A percentile compares a stretch with the other conserved stretches of the same genome.
Conservation (phyloP, 495 filamentous ascomycete species). For the Trichoderma orchidacearum region DNA sequence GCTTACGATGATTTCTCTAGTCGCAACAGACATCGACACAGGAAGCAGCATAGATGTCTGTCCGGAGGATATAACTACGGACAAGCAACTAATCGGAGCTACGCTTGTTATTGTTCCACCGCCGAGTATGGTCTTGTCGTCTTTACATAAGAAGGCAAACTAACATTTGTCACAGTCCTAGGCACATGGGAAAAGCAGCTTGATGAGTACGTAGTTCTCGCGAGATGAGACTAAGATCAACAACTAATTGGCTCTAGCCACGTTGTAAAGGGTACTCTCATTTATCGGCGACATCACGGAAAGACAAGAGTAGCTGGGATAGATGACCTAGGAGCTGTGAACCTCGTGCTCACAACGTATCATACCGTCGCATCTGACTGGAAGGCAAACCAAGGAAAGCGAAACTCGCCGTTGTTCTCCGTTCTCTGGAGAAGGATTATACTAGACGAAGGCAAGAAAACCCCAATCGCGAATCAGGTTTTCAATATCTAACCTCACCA, state of each 20-base stretch:
- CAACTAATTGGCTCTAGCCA: constrained; percentile 10
- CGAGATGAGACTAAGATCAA: no score
- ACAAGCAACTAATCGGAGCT: not conserved
- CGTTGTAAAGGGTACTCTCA: constrained; percentile 9
- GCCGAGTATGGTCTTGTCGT: no score
- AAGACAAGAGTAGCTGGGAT: constrained; percentile 9
- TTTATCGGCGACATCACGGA: constrained; percentile 17
- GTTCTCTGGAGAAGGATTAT: constrained; percentile 24
- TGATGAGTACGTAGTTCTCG: constrained; percentile 3
- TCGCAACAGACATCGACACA: constrained; percentile 11
- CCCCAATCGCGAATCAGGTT: not conserved
- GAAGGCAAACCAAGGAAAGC: constrained; percentile 5
- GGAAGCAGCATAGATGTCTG: not conserved
- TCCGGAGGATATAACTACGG: not conserved
- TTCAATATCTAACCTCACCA: constrained; percentile 5
- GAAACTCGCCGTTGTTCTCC: constrained; percentile 12
- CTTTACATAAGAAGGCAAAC: no score
- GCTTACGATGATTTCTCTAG: constrained; percentile 22
- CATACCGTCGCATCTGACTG: constrained; percentile 22
- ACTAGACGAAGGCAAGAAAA: constrained; percentile 30
- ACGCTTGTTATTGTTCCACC: constrained; percentile 24
- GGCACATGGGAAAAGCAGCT: constrained; percentile 24
- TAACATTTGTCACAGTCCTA: no score
- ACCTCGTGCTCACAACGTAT: constrained; percentile 26
- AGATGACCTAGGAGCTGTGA: constrained; percentile 2